Conservation (phyloP, 2,329 filamentous ascomycete genomes). For the Cladosporium cucumerinum region DNA sequence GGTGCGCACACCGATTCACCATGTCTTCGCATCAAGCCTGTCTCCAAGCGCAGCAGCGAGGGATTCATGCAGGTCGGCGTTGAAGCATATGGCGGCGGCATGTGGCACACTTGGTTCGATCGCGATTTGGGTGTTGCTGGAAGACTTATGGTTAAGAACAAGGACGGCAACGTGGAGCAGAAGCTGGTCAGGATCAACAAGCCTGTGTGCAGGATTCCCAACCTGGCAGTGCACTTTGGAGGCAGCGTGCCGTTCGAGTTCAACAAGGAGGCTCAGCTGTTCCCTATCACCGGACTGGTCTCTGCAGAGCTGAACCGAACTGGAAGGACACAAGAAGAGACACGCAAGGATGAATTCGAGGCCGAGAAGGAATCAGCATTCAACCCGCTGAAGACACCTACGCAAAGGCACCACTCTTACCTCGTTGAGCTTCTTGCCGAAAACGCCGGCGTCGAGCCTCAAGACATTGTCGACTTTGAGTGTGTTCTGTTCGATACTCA, state of each 20-base stretch:
- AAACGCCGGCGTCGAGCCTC: slow-evolving; percentile 66
- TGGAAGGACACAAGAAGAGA: slow-evolving; percentile 50
- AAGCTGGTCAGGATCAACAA: slow-evolving; percentile 87
- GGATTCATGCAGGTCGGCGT: slow-evolving; percentile 94
- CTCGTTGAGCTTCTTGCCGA: slow-evolving; percentile 81
- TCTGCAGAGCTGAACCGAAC: slow-evolving; percentile 83
- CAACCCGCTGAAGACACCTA: slow-evolving; percentile 71
- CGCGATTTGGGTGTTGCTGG: slow-evolving; percentile 89
- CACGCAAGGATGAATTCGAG: slow-evolving; percentile 43
- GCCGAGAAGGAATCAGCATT: slow-evolving; percentile 49
- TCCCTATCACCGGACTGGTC: slow-evolving; percentile 85
- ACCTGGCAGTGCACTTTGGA: slow-evolving; percentile 89
- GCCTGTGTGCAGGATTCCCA: slow-evolving; percentile 88
- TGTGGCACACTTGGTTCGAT: slow-evolving; percentile 99
- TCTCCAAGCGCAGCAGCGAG: slow-evolving; percentile 80
- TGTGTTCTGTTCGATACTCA: slow-evolving; percentile 96
- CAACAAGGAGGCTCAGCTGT: slow-evolving; percentile 95
- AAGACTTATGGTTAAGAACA: slow-evolving; percentile 70
- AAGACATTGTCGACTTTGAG: slow-evolving; percentile 87
- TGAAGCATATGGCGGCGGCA: slow-evolving; percentile 92
- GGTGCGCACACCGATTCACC: slow-evolving; percentile 96
- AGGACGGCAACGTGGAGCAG: slow-evolving; percentile 71
- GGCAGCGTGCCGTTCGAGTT: slow-evolving; percentile 82
- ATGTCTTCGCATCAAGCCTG: slow-evolving; percentile 86
- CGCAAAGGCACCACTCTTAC: slow-evolving; percentile 83